Evolutionary conservation across 768 basidiomycete genomes (phyloP).

Genomic region (Calvatia gigantea): DNA sequence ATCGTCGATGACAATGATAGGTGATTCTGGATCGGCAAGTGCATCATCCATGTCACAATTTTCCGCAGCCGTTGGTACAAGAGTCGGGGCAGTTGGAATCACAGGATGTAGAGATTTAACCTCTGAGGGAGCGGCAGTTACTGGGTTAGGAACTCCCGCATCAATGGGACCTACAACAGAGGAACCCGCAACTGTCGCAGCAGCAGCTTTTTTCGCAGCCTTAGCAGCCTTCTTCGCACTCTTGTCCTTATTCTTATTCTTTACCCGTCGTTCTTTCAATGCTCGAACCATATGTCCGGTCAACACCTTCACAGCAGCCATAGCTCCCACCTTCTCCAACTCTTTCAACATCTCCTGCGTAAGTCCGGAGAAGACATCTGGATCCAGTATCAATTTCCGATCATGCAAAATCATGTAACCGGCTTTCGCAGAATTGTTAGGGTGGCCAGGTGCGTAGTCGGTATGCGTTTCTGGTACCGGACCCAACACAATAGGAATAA

Average conservation of each 20-base stretch:
- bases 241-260: constrained; percentile 41
- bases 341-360: constrained; percentile 69
- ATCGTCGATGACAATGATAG: constrained; percentile 63
- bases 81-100: constrained; percentile 21
- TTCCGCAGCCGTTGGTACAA: constrained; percentile 21
- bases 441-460: constrained; percentile 42
- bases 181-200: constrained; percentile 7
- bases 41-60: constrained; percentile 13
- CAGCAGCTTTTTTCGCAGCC: constrained; percentile 24
- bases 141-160: constrained; percentile 3
- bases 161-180: background rate
- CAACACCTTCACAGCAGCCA: constrained; percentile 75
- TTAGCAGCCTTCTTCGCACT: constrained; percentile 23
- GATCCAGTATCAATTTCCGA: constrained; percentile 80
- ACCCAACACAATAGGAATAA: constrained; percentile 74
- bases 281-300: constrained; percentile 84
- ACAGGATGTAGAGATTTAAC: constrained; percentile 3
- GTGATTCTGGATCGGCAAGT: constrained; percentile 37
- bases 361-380: constrained; percentile 78
- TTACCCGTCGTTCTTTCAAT: constrained; percentile 68
- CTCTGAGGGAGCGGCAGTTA: constrained; percentile 6
- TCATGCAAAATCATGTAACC: constrained; percentile 80
- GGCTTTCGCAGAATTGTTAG: constrained; percentile 46
- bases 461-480: constrained; percentile 67
- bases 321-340: constrained; percentile 76